Evolutionary conservation across 208 protist species (phyloP), one percentile per base, ranked within the genome.

Genomic region (Crithidia bombi): DNA sequence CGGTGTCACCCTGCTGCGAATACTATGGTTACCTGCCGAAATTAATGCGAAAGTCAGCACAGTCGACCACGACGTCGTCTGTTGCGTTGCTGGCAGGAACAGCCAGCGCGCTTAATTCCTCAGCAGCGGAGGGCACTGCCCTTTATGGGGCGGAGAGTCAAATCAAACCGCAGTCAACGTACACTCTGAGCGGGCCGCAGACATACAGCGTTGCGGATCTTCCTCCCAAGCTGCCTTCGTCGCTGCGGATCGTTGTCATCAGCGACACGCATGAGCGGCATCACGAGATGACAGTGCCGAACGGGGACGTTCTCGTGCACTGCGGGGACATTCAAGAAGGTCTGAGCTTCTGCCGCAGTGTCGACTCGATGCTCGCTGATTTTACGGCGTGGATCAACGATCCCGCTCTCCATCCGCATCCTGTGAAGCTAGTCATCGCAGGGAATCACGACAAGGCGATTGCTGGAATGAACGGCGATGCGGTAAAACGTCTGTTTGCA

Each of bases 361-460:
- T 51, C n/a, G 47, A 67, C 1, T 33, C 66, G 26, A 67, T 69
- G 47, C 32, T 91, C 6, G 35, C 39, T 12, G 77, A 90, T 64
- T 95, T 97, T 63, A 73, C 81, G 35, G 55, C 33, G 7, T 97
- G 86, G 82, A 55, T 97, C 55, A 79, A 68, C 19, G 71, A 64
- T 35, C 41, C 39, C 7, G 44, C 41, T 32, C 51, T 78, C 9
- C 91, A 90, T 35, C 91, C 93, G 12, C 89, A 96, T 63, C 51
- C 73, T 1, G 82, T 91, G 32, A 97, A 97, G 70, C 61, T 97
- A 19, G 46, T 94, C 43, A 93, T 97, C 35, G 90, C 70, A 0
- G 93, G 93, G 19, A 97, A 97, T 65, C 91, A 96, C 70, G 93
- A 96, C 59, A 77, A 55, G 11, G 46, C 55, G 2, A 56, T 92